Conservation (phyloP, 1,284 basidiomycete species). For the Anthracocystis walkeri region DNA sequence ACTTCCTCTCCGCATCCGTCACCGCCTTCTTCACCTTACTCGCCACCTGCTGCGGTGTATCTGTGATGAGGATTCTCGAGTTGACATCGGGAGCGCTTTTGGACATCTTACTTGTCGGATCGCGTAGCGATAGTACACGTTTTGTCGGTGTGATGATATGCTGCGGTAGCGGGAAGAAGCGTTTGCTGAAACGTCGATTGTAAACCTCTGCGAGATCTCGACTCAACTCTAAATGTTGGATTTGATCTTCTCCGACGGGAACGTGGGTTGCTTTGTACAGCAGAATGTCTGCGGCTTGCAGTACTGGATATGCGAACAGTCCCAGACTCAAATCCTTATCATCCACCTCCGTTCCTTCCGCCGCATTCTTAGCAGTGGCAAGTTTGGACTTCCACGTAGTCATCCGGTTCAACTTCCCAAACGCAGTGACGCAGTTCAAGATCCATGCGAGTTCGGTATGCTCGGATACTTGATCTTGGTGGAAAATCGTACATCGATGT, state of each 20-base stretch:
- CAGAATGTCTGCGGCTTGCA: slow-evolving; percentile 93
- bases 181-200: slow-evolving; percentile 75
- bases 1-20: slow-evolving; percentile 78
- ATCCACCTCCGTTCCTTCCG: slow-evolving; percentile 80
- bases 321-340: slow-evolving; percentile 85
- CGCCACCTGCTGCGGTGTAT: slow-evolving; percentile 76
- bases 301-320: slow-evolving; percentile 88
- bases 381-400: slow-evolving; percentile 95
- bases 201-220: slow-evolving; percentile 86
- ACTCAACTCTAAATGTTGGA: slow-evolving; percentile 89
- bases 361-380: slow-evolving; percentile 77
- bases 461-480: slow-evolving; percentile 88
- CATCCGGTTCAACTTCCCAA: slow-evolving; percentile 87
- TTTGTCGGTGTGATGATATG: slow-evolving; percentile 81
- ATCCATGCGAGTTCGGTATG: slow-evolving; percentile 94
- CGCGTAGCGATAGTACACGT: slow-evolving; percentile 79
- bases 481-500: slow-evolving; percentile 80
- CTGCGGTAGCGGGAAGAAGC: slow-evolving; percentile 80
- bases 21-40: slow-evolving; percentile 83
- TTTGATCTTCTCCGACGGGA: slow-evolving; percentile 94
- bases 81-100: slow-evolving; percentile 84
- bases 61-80: slow-evolving; percentile 90
- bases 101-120: slow-evolving; percentile 92
- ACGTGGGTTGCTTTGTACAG: slow-evolving; percentile 91
- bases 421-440: slow-evolving; percentile 83